Conservation (phyloP, 805 yeast genomes). For the Zygosaccharomyces kombuchaensis region DNA sequence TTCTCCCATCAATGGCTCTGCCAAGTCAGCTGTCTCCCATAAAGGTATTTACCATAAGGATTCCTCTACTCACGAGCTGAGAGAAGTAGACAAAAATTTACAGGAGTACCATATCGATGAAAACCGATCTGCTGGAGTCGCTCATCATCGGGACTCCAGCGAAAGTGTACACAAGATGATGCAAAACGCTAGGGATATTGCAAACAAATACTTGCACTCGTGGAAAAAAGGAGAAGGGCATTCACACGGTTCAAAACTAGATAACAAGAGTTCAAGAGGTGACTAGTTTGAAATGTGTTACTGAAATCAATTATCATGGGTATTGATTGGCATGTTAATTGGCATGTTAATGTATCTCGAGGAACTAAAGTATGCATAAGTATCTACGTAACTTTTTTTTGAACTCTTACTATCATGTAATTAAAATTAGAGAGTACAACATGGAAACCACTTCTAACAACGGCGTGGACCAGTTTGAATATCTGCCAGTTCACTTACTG, state of each 20-base stretch:
- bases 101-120: slow-evolving; percentile 14
- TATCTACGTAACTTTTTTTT: neutral
- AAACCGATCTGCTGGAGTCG: slow-evolving; percentile 1
- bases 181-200: slow-evolving; percentile 24
- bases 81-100: slow-evolving; percentile 13
- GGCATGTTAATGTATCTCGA: neutral
- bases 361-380: neutral
- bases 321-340: neutral
- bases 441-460: neutral
- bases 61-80: slow-evolving; percentile 7
- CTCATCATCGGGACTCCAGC: slow-evolving; percentile 8
- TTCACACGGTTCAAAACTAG: slow-evolving; percentile 1
- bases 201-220: slow-evolving; percentile 24
- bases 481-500: neutral
- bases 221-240: slow-evolving; percentile 21
- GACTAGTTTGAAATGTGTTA: neutral
- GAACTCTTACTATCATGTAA: neutral
- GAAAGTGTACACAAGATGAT: slow-evolving; percentile 25
- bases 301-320: neutral
- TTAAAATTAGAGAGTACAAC: neutral
- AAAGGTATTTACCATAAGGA: slow-evolving; percentile 15
- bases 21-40: slow-evolving; percentile 24
- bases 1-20: slow-evolving; percentile 27
- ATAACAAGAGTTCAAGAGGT: slow-evolving; percentile 4
- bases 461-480: neutral